Evolutionary conservation across 176 grass and related monocot species (phyloP).

Genomic region (Oropetium thomaeum): DNA sequence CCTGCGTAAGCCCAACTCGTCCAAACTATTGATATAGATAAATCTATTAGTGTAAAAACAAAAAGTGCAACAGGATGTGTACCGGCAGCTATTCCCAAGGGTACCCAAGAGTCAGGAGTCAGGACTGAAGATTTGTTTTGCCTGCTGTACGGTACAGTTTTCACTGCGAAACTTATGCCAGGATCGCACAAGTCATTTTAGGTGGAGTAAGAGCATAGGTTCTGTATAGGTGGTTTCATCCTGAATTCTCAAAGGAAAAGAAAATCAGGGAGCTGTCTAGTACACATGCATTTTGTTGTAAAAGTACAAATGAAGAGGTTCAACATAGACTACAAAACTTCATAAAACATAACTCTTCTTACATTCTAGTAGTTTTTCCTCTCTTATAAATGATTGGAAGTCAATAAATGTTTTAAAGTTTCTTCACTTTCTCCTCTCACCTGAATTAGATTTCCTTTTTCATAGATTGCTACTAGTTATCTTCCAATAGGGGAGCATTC

Average conservation of each 20-base stretch:
- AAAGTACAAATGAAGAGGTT: background rate
- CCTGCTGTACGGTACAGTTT: conserved; percentile 20
- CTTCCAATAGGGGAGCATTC: background rate
- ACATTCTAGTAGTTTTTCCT: background rate
- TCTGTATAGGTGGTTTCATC: background rate
- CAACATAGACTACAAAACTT: background rate
- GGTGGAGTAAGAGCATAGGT: background rate
- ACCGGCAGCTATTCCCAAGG: conserved; percentile 19
- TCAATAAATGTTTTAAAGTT: background rate
- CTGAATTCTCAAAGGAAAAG: background rate
- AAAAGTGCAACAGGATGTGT: conserved; percentile 9
- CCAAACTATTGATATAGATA: conserved; percentile 27
- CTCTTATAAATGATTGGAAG: background rate
- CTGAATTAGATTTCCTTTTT: background rate
- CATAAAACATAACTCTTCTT: background rate
- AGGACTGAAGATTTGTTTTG: conserved; percentile 13
- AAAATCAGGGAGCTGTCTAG: background rate
- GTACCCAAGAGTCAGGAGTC: background rate
- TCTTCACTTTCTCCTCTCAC: background rate
- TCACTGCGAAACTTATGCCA: background rate
- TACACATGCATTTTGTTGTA: background rate
- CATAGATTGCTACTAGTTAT: background rate
- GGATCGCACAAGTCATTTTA: background rate
- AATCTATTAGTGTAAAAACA: background rate
- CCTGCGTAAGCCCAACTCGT: conserved; percentile 5